Base-by-base conservation (phyloP, 1,284 basidiomycete genomes). In the Sanghuangporus baumii region DNA sequence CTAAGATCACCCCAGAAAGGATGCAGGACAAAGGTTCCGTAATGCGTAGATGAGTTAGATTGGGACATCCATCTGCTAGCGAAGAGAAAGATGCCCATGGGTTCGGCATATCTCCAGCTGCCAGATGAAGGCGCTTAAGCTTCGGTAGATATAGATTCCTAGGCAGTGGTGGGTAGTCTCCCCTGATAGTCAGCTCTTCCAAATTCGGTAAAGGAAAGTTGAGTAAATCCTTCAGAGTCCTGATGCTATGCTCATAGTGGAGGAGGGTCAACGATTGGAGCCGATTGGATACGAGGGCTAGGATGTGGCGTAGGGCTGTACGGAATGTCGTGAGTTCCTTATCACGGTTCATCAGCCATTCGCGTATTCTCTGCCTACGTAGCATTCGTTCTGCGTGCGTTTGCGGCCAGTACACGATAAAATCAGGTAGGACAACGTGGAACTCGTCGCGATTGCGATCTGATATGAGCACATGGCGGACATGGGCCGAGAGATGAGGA, bases 31-130 rank as follows among this genome's bases (percentile, higher is more conserved):
- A 34, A 12, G 64, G 64, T 43, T 65, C 64, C 18, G 64, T 62
- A 5, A 65, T 62, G 7, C 64, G 60, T 12, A 65, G 26, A 54
- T 65, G 64, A 6, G 64, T 62, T n/a, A 65, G 47, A 40, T 54
- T 59, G 3, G 64, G 64, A n/a, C 64, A 65, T 6, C 64, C 64
- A 26, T 47, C 20, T 8, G 64, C 41, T 6, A 65, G n/a, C 20
- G 64, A 31, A 38, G 57, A 54, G 38, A 62, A 62, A 16, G 64
- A 65, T 20, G 64, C 64, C 60, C 60, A 65, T 47, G 64, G 64
- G 57, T 65, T 65, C n/a, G 64, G 64, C 61, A 62, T 65, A 47
- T 65, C 64, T 9, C 64, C 64, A 20, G 64, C 61, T 23, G 64
- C 64, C 26, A 65, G 60, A 38, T 65, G 64, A 16, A 65, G 54